These are phyloP conservation scores for Babjeviella inositovora DNA, from an alignment of 805 yeast genomes.

Conservation along the genomic window DNA sequence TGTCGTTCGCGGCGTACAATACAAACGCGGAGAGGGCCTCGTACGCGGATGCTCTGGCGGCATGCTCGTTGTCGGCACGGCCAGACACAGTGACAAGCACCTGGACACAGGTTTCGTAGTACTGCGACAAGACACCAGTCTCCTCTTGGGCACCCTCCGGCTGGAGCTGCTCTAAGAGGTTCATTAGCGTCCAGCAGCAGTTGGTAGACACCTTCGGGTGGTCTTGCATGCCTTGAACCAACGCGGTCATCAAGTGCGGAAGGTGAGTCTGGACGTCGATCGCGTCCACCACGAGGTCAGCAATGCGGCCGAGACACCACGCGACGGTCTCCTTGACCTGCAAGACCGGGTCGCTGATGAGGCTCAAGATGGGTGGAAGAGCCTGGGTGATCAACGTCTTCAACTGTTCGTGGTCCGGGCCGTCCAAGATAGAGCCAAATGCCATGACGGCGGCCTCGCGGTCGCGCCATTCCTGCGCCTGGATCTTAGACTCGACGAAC, in stretches of 20 bases:
- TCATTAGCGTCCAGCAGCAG: slow-evolving; percentile 95
- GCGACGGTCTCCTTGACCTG: slow-evolving; percentile 96
- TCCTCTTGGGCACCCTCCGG: slow-evolving; percentile 27
- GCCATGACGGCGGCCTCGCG: slow-evolving; percentile 99
- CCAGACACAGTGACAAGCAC: slow-evolving; percentile 54
- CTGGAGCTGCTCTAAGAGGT: slow-evolving; percentile 70
- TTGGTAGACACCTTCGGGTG: slow-evolving; percentile 92
- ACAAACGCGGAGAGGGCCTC: slow-evolving; percentile 83
- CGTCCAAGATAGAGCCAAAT: slow-evolving; percentile 91
- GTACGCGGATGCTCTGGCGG: slow-evolving; percentile 90
- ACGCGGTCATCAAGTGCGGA: slow-evolving; percentile 58
- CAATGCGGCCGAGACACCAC: slow-evolving; percentile 95
- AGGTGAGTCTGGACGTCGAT: slow-evolving; percentile 51
- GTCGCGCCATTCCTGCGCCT: slow-evolving; percentile 54
- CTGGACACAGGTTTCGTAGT: slow-evolving; percentile 54
- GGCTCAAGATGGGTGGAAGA: slow-evolving; percentile 53
- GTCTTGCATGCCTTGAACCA: slow-evolving; percentile 70
- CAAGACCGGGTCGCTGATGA: slow-evolving; percentile 60
- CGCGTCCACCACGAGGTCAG: slow-evolving; percentile 71
- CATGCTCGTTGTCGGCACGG: slow-evolving; percentile 67
- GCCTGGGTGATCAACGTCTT: slow-evolving; percentile 66
- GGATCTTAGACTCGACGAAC: slow-evolving; percentile 68
- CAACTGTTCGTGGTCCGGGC: slow-evolving; percentile 68
- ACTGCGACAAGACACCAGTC: slow-evolving; percentile 57
- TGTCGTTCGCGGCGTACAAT: slow-evolving; percentile 54